Base-by-base conservation (phyloP, 352 stramenopile species). In the Pythium pectinolyticum region DNA sequence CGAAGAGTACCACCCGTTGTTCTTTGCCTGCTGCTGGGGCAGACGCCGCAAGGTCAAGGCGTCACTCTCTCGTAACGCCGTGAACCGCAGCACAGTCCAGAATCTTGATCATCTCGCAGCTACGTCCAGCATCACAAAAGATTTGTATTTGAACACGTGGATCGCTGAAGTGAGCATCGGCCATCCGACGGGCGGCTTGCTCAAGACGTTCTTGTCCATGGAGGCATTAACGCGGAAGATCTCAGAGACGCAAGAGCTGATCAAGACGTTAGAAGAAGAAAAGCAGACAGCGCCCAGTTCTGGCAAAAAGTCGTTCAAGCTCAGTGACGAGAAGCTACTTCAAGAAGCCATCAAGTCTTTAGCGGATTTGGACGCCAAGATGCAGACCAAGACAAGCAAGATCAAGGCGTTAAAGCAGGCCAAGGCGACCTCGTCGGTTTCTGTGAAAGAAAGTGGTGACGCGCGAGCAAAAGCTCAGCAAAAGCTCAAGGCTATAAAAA, bases 101-200 rank as follows among this genome's bases (percentile, higher is more conserved):
- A 90, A 92, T 39, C 47, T 93, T 0, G 84, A 92, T 5, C 83
- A 93, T 41, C 67, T 92, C 12, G 75, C 72, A 10, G 66, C 55
- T 2, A 77, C 70, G 5, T 78, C 28, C 2, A 77, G 65, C 10
- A 63, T 72, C 20, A 85, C 53, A 4, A 84, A 85, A 37, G 66
- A 71, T 3, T 65, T 92, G 52, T 96, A 96, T 46, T 14, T 94
- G 3, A 74, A 79, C 45, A 88, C 80, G n/a, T 96, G 87, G 89
- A 81, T 96, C 34, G 88, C 86, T 8, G 87, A 96, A 65, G 84
- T 96, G 22, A 91, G 81, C 40, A 75, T 96, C 9, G 82, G 78
- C 20, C 81, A 86, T 34, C 84, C 88, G 5, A 94, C 86, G 0
- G 84, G 86, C 5, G 86, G 80, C 0, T 50, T 96, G 10, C 64